phyloP scores from a whole-genome alignment of 495 filamentous ascomycete species.

The Penicillium cataractarum region DNA sequence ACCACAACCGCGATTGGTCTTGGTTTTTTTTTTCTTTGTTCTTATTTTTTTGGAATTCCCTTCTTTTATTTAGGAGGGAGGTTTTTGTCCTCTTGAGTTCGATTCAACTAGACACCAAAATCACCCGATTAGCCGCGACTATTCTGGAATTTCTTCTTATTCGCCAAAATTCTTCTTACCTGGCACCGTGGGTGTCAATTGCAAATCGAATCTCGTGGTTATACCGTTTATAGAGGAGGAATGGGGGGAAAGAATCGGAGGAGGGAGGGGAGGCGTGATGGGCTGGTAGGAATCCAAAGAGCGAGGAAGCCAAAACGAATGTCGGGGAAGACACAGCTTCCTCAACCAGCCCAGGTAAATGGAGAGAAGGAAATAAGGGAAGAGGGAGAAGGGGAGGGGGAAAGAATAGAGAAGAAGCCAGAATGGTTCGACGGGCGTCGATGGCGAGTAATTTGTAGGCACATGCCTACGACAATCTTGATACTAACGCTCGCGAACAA shows the following conservation, averaged over 20 bases:
- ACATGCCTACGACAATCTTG: constrained; percentile 18
- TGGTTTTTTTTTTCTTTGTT: not conserved
- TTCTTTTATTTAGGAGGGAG: not conserved
- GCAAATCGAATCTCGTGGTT: not conserved
- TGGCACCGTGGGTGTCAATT: not conserved
- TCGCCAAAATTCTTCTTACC: not conserved
- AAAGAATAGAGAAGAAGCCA: constrained; percentile 18
- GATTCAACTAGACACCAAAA: not conserved
- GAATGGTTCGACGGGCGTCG: constrained; percentile 17
- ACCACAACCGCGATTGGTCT: not conserved
- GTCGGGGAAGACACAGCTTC: constrained; percentile 32
- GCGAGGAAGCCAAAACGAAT: constrained; percentile 28
- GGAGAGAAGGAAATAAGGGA: constrained; percentile 22
- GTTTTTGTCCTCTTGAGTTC: too few species aligned
- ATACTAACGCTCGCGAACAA: constrained; percentile 15
- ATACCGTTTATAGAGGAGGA: not conserved
- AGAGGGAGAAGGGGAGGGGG: constrained; percentile 9
- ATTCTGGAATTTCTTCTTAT: not conserved
- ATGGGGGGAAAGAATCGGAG: not conserved
- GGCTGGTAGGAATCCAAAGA: constrained; percentile 23
- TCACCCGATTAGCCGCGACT: not conserved
- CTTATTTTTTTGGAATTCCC: not conserved
- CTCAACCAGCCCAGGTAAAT: constrained; percentile 26
- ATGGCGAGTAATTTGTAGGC: constrained; percentile 23
- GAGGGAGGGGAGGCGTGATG: constrained; percentile 4